Evolutionary conservation across 352 stramenopile genomes (phyloP).

Genomic region (Pythium apleroticum): DNA sequence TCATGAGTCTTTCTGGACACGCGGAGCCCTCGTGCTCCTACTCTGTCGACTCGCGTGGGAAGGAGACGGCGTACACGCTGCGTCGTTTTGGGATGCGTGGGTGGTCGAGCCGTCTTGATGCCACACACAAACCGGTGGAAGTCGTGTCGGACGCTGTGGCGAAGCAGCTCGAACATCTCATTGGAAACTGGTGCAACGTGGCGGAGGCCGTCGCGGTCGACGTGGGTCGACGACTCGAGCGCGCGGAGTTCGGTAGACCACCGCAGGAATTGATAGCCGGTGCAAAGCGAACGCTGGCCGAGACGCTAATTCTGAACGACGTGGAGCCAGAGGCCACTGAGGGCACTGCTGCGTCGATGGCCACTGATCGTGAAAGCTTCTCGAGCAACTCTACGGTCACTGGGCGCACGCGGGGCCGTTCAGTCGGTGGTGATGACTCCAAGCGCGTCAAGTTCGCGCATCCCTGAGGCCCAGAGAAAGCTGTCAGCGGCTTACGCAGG

Average conservation of each 20-base stretch:
- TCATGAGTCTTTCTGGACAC: not conserved
- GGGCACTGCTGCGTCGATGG: too few relatives aligned
- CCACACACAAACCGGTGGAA: not conserved
- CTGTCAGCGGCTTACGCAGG: too few relatives aligned
- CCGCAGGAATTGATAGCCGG: not conserved
- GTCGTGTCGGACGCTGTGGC: not conserved
- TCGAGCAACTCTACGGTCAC: too few relatives aligned
- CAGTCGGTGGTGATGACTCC: too few relatives aligned
- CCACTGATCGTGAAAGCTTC: too few relatives aligned
- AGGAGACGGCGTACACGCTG: not conserved
- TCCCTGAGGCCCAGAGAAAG: too few relatives aligned
- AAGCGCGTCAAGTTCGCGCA: too few relatives aligned
- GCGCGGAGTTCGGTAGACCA: not conserved
- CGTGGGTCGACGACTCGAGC: too few relatives aligned
- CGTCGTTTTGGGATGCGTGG: not conserved
- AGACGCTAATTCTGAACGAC: slow-evolving; percentile 44
- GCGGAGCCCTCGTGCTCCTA: not conserved
- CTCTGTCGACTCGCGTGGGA: not conserved
- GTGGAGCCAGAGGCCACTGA: too few relatives aligned
- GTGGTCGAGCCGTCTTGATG: not conserved
- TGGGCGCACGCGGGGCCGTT: too few relatives aligned
- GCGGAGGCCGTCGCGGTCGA: not conserved
- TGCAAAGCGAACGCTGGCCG: not conserved
- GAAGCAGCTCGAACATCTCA: not conserved
- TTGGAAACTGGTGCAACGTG: not conserved